phyloP scores from a whole-genome alignment of 805 yeast genomes.

The Lachancea lanzarotensis region DNA sequence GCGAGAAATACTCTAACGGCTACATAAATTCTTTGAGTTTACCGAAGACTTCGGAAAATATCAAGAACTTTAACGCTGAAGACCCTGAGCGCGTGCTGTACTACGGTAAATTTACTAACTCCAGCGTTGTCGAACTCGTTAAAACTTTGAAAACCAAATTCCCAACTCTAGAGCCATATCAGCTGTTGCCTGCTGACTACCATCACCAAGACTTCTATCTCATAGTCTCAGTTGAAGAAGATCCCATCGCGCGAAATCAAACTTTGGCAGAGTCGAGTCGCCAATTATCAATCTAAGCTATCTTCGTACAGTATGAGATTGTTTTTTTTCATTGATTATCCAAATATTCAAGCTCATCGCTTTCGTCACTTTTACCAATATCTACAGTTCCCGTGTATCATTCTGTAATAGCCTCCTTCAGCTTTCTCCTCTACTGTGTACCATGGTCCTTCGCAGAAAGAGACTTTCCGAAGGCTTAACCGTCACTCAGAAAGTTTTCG shows the following conservation, averaged over 20 bases:
- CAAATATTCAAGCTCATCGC: background rate
- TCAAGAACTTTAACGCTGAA: background rate
- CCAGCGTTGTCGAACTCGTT: slow-evolving; percentile 2
- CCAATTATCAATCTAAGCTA: background rate
- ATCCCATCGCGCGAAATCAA: background rate
- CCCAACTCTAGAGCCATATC: background rate
- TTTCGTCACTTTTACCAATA: background rate
- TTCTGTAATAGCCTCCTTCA: background rate
- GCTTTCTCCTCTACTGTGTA: background rate
- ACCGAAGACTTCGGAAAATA: background rate
- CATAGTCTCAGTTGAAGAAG: background rate
- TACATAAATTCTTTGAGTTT: background rate
- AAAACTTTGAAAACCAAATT: background rate
- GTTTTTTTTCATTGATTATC: background rate
- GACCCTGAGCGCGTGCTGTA: slow-evolving; percentile 1
- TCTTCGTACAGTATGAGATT: background rate
- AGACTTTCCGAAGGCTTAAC: slow-evolving; percentile 47
- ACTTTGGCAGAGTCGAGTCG: background rate
- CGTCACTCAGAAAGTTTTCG: slow-evolving; percentile 84
- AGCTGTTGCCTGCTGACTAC: slow-evolving; percentile 3
- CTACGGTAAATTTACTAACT: slow-evolving; percentile 6
- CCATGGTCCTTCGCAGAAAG: slow-evolving; percentile 30
- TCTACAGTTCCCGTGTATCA: background rate
- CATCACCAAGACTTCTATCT: slow-evolving; percentile 2
- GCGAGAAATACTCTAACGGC: background rate